A percentile compares a stretch with the other conserved stretches of the same genome.
Evolutionary conservation across 2,329 filamentous ascomycete genomes (phyloP).

Genomic region (Penicillium sp.): DNA sequence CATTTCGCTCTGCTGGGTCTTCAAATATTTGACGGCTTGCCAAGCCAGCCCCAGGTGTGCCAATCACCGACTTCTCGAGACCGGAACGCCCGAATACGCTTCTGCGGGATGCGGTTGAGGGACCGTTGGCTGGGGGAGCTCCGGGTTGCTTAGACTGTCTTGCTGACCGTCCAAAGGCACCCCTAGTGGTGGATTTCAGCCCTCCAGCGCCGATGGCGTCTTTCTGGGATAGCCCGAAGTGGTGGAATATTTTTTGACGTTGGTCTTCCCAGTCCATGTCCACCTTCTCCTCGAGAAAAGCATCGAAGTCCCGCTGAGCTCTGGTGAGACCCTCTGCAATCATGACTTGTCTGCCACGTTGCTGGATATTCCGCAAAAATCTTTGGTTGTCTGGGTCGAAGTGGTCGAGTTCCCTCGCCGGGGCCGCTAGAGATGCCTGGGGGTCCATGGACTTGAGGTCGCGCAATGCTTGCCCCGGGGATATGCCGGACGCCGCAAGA

Average conservation of each 20-base stretch:
- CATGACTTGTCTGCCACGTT: conserved; percentile 86
- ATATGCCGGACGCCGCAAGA: conserved; percentile 87
- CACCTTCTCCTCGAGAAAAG: conserved; percentile 90
- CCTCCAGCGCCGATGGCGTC: conserved; percentile 43
- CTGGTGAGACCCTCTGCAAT: conserved; percentile 87
- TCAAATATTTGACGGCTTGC: conserved; percentile 64
- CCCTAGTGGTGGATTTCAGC: conserved; percentile 35
- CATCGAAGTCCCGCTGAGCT: conserved; percentile 87
- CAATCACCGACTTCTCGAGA: conserved; percentile 82
- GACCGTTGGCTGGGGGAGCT: conserved; percentile 44
- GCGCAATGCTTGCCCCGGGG: conserved; percentile 78
- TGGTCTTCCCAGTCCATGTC: conserved; percentile 95
- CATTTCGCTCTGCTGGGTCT: conserved; percentile 61
- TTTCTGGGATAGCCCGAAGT: conserved; percentile 77
- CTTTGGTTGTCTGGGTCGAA: conserved; percentile 60
- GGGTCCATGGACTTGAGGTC: conserved; percentile 79
- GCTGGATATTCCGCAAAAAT: conserved; percentile 81
- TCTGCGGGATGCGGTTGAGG: conserved; percentile 41
- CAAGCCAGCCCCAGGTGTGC: conserved; percentile 65
- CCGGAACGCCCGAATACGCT: conserved; percentile 68
- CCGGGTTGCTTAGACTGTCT: conserved; percentile 42
- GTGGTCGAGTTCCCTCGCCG: conserved; percentile 36
- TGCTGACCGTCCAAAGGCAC: conserved; percentile 52
- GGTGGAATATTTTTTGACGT: conserved; percentile 87
- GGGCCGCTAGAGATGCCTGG: conserved; percentile 55